Conservation (phyloP, 2,329 filamentous ascomycete genomes). For the Didymella segeticola region DNA sequence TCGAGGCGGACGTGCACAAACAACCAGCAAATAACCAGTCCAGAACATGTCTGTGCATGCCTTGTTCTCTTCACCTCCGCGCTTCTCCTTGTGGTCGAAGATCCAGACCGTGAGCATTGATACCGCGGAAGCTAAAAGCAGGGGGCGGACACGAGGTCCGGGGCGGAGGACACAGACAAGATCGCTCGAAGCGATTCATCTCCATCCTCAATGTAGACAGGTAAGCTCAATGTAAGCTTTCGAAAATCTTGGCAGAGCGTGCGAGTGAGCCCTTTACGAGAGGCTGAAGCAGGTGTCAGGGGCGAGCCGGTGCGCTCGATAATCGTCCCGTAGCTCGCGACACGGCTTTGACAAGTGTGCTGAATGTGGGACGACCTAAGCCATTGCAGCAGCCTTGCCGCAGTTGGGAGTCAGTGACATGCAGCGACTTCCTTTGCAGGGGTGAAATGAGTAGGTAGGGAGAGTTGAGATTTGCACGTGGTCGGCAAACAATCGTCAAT, state of each 20-base stretch:
- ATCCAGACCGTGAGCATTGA: conserved; percentile 6
- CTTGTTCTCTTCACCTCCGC: neutral
- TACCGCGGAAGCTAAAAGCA: conserved; percentile 7
- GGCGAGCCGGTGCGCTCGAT: conserved; percentile 1
- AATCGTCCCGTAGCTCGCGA: neutral
- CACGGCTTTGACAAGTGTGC: neutral
- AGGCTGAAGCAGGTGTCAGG: conserved; percentile 3
- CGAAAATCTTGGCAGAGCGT: neutral
- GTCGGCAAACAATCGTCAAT: neutral
- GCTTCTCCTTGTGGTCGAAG: neutral
- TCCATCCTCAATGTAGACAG: neutral
- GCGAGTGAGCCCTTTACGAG: neutral
- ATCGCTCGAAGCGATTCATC: neutral
- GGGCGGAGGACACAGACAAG: conserved; percentile 5
- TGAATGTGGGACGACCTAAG: neutral
- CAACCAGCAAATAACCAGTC: neutral
- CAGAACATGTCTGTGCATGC: neutral
- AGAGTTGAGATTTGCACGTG: neutral
- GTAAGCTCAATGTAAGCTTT: conserved; percentile 1
- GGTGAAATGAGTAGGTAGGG: neutral
- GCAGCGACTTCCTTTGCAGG: neutral
- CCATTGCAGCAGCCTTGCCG: conserved; percentile 2
- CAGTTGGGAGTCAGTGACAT: neutral
- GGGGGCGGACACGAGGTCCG: neutral
- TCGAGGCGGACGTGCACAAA: neutral